Percentiles rank a stretch among this genome's conserved stretches.
Conservation (phyloP, 768 basidiomycete genomes). For the Hygrophorus russula region DNA sequence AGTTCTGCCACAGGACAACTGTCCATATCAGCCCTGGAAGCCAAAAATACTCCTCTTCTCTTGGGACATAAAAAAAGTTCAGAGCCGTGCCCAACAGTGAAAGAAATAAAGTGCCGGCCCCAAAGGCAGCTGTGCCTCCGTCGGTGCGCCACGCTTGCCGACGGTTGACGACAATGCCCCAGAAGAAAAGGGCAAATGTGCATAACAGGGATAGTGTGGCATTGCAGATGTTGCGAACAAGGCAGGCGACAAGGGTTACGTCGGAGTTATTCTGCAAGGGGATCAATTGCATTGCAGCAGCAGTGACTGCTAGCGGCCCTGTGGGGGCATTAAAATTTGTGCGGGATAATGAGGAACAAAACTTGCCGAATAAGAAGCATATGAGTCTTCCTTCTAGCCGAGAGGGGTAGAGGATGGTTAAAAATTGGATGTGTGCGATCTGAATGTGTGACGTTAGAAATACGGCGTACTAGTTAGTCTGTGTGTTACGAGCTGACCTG, state of each 20-base stretch:
- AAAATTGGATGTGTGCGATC: conserved; percentile 97
- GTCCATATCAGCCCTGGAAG: conserved; percentile 83
- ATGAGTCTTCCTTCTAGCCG: conserved; percentile 80
- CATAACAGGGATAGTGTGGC: conserved; percentile 94
- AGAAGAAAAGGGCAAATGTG: conserved; percentile 78
- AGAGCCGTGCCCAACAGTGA: conserved; percentile 75
- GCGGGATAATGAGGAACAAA: not conserved
- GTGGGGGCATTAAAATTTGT: conserved; percentile 1
- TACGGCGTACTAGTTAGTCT: not conserved
- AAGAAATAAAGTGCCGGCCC: conserved; percentile 71
- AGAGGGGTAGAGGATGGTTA: conserved; percentile 92
- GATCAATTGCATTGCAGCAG: conserved; percentile 77
- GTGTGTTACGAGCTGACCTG: conserved; percentile 44
- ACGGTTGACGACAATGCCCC: conserved; percentile 88
- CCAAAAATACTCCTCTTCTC: conserved; percentile 84
- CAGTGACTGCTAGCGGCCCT: conserved; percentile 79
- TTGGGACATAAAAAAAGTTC: conserved; percentile 80
- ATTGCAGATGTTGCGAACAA: conserved; percentile 89
- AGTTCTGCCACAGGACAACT: conserved; percentile 94
- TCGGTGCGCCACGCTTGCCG: conserved; percentile 92
- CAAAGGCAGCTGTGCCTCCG: conserved; percentile 93
- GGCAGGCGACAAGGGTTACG: conserved; percentile 49
- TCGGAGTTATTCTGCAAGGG: conserved; percentile 38
- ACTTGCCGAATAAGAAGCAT: conserved; percentile 66
- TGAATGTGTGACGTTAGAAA: conserved; percentile 17